Conservation (phyloP, 164 flowering plant species). For the Stephania japonica region DNA sequence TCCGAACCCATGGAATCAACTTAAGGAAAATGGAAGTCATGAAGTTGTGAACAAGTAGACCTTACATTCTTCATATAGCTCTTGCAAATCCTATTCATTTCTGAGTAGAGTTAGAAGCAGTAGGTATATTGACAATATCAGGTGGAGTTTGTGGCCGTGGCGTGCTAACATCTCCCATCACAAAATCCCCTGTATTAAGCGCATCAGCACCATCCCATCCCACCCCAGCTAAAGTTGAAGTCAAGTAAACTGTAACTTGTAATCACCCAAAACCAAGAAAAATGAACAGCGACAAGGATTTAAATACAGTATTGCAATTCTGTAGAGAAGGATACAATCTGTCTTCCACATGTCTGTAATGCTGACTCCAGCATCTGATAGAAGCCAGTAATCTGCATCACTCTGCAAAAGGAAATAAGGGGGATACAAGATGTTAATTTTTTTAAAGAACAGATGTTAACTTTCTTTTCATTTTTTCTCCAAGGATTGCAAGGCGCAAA, state of each 20-base stretch:
- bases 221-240: slow-evolving; percentile 37
- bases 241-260: slow-evolving; percentile 23
- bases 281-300: background rate
- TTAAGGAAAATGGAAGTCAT: background rate
- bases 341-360: slow-evolving; percentile 85
- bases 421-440: too few relatives aligned
- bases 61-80: slow-evolving; percentile 6
- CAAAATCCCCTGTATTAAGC: slow-evolving; percentile 36
- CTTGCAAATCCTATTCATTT: slow-evolving; percentile 16
- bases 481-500: too few relatives aligned
- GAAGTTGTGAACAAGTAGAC: slow-evolving; percentile 9
- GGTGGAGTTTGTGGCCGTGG: slow-evolving; percentile 52
- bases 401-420: slow-evolving; percentile 34
- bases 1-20: background rate
- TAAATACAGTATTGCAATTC: background rate
- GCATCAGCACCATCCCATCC: slow-evolving; percentile 50
- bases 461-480: too few relatives aligned
- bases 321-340: slow-evolving; percentile 61
- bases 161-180: slow-evolving; percentile 32
- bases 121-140: slow-evolving; percentile 30
- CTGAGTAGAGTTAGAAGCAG: slow-evolving; percentile 23
- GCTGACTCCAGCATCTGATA: slow-evolving; percentile 73
- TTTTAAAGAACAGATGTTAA: too few relatives aligned
- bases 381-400: slow-evolving; percentile 87
- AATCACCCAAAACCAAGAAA: background rate